phyloP scores from a whole-genome alignment of 768 basidiomycete genomes.

The Mycena belliarum region DNA sequence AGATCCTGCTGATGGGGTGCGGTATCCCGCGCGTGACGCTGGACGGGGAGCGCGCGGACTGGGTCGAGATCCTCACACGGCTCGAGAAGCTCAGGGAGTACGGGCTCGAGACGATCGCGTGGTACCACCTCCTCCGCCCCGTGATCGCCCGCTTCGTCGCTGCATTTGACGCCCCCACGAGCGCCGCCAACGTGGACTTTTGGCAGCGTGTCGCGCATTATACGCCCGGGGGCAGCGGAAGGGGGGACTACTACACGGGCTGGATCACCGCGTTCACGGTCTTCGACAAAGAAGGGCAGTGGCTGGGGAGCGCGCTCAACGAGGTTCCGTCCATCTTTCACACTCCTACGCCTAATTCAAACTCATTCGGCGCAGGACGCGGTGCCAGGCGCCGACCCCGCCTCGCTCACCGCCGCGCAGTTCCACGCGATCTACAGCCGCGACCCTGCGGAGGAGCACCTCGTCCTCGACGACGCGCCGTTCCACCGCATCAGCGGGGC shows the following conservation, averaged over 20 bases:
- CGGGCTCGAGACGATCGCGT: no score
- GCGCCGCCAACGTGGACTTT: no score
- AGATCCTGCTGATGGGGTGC: conserved; percentile 17
- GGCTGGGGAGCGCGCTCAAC: conserved; percentile 1
- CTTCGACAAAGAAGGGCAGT: conserved; percentile 17
- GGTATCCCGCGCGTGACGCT: no score
- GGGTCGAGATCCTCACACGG: no score
- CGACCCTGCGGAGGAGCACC: not conserved
- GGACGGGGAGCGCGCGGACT: no score
- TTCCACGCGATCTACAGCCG: not conserved
- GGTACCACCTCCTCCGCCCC: no score
- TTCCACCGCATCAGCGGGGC: conserved; percentile 6
- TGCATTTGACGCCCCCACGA: no score
- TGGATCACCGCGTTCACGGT: conserved; percentile 23
- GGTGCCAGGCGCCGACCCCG: no score
- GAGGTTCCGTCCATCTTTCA: not conserved
- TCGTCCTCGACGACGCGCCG: conserved; percentile 5
- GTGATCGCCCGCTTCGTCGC: no score
- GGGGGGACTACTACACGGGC: conserved; percentile 7
- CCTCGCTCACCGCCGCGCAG: not conserved
- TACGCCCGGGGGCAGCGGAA: conserved; percentile 3
- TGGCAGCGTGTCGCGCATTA: not conserved
- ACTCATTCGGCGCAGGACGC: no score
- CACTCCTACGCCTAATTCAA: no score
- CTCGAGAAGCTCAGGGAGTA: no score